Evolutionary conservation across 2,329 filamentous ascomycete species (phyloP).

Genomic region (Pleomassaria siparia): DNA sequence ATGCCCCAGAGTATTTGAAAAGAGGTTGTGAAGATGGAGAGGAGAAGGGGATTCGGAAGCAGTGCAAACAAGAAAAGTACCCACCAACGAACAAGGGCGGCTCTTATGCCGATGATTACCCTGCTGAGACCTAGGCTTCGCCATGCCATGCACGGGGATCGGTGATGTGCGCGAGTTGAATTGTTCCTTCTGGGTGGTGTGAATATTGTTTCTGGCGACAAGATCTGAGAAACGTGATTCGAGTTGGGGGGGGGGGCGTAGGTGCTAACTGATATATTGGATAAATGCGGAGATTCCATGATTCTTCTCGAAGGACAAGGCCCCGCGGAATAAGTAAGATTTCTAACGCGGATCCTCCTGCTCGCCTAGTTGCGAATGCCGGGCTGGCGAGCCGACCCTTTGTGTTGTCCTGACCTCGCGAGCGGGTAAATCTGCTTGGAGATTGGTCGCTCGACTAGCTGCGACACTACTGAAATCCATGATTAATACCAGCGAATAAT

Average conservation of each 20-base stretch:
- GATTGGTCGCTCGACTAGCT: background rate
- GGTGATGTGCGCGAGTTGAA: background rate
- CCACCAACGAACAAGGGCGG: background rate
- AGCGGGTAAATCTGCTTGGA: conserved; percentile 9
- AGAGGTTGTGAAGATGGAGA: background rate
- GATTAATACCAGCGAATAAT: conserved; percentile 5
- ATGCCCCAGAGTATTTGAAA: no score
- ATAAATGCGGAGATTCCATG: conserved; percentile 3
- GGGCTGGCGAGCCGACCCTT: conserved; percentile 10
- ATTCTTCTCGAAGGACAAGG: conserved; percentile 7
- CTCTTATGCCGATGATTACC: background rate
- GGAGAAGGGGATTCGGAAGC: background rate
- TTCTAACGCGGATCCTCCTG: conserved; percentile 2
- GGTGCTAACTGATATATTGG: background rate
- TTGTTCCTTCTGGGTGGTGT: background rate
- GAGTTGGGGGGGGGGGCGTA: background rate
- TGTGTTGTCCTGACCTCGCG: background rate
- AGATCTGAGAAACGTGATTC: background rate
- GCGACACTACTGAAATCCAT: background rate
- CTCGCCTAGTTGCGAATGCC: conserved; percentile 1
- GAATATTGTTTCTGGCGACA: background rate
- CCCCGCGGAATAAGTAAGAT: conserved; percentile 2
- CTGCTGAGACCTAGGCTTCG: background rate
- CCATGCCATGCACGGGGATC: background rate
- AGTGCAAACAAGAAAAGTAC: background rate